Percentiles rank a stretch among this genome's conserved stretches.
Evolutionary conservation across 768 basidiomycete genomes (phyloP).

Genomic region (Sarcodon sp.): DNA sequence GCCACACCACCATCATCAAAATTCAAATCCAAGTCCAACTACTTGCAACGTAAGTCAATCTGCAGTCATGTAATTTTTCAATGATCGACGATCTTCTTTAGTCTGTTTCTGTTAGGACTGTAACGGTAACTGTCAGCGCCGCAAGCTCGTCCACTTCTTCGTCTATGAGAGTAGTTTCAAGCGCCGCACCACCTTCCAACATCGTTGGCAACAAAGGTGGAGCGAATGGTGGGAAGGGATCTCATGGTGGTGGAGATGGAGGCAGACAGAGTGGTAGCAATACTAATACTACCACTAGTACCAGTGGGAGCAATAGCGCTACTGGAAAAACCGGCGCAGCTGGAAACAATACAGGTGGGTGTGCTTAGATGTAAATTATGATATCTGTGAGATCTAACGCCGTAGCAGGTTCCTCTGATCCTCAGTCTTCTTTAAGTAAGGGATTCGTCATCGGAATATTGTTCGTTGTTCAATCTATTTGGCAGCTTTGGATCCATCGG

Average conservation of each 20-base stretch:
- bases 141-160: not conserved
- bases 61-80: too few species aligned
- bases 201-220: not conserved
- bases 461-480: not conserved
- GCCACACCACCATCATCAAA: not conserved
- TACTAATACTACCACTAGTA: too few species aligned
- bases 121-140: not conserved
- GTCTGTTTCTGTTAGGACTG: not conserved
- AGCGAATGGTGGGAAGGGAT: not conserved
- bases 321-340: too few species aligned
- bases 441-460: constrained; percentile 7
- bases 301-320: too few species aligned
- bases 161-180: too few species aligned
- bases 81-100: too few species aligned
- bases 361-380: too few species aligned
- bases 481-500: constrained; percentile 26
- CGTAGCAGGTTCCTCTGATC: not conserved
- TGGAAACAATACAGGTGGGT: too few species aligned
- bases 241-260: not conserved
- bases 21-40: not conserved
- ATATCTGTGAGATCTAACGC: too few species aligned
- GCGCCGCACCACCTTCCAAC: not conserved
- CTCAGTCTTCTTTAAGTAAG: constrained; percentile 10
- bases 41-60: not conserved
- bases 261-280: too few species aligned